Percentiles rank a stretch among this genome's conserved stretches.
Evolutionary conservation across 192 early-diverging fungal genomes (phyloP).

Genomic region (Backusella tuberculispora): DNA sequence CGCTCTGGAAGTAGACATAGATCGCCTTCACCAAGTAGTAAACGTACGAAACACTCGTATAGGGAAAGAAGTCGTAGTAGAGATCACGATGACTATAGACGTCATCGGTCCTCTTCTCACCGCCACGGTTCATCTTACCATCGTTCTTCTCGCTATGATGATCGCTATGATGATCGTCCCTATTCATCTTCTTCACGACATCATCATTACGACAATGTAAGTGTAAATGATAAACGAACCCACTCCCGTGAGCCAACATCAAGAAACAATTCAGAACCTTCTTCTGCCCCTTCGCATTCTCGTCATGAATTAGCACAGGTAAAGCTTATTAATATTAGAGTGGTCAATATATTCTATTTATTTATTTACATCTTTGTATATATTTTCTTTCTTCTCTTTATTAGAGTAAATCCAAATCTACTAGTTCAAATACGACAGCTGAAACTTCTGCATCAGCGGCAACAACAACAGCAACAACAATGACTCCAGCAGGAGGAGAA

Average conservation of each 20-base stretch:
- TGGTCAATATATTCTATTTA: too few relatives aligned
- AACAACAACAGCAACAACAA: slow-evolving; percentile 29
- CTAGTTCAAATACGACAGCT: neutral
- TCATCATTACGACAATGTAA: slow-evolving; percentile 29
- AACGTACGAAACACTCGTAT: slow-evolving; percentile 37
- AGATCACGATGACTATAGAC: slow-evolving; percentile 48
- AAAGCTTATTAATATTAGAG: neutral
- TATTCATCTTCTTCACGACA: neutral
- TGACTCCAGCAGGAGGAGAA: slow-evolving; percentile 36
- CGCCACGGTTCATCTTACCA: slow-evolving; percentile 31
- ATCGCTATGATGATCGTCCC: slow-evolving; percentile 28
- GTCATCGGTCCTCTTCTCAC: slow-evolving; percentile 30
- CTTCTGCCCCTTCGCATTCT: slow-evolving; percentile 13
- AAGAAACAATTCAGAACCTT: slow-evolving; percentile 29
- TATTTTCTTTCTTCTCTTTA: neutral
- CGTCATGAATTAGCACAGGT: neutral
- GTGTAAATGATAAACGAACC: slow-evolving; percentile 31
- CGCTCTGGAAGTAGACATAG: slow-evolving; percentile 33
- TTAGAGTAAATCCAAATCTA: neutral
- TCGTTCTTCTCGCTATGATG: slow-evolving; percentile 37
- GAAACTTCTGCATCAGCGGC: neutral
- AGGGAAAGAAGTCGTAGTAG: slow-evolving; percentile 47
- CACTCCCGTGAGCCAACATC: slow-evolving; percentile 29
- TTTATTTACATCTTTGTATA: neutral
- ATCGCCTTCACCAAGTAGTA: slow-evolving; percentile 41